Base-by-base conservation (phyloP, 108 stramenopile species). In the Licmophora abbreviata region DNA sequence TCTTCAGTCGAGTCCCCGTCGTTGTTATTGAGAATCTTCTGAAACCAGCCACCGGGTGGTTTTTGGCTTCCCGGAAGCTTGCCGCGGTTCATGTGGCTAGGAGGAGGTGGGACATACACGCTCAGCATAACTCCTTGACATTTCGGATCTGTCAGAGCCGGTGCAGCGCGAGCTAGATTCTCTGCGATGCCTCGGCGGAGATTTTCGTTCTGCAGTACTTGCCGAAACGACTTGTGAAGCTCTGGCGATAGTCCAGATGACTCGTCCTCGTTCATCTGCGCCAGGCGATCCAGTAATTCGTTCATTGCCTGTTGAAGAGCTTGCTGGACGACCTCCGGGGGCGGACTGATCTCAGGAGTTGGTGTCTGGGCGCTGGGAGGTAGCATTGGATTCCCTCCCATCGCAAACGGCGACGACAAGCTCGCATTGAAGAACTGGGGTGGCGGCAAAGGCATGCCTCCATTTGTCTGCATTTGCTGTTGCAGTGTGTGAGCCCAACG, bases 81-180 rank as follows among this genome's bases (percentile, higher is more conserved):
- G 7, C 78, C 80, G 47, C 68, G 59, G 49, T 84, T 84, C 0
- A 65, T 65, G 42, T 80, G 81, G 38, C 71, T 63, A 0, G 59
- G 56, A 2, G 78, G 78, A 17, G 92, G 92, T 25, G 92, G 92
- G 10, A 93, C 86, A 57, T 87, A 93, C 1, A 93, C 80, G 41
- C 78, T 80, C 34, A 93, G 54, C 87, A 88, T 88, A 40, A 93
- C 84, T 23, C 92, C 92, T 58, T 88, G 86, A 54, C 92, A 93
- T 49, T 85, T 78, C 9, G 87, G 83, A 66, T 93, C 87, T 17
- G 80, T 68, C 3, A 93, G 65, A 14, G 92, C 92, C n/a, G 86
- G 92, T 12, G 92, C 92, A 18, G 87, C 86, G 3, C 76, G 74
- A 23, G 83, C 68, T 28, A 93, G 56, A 36, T 88, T 93, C 40